Evolutionary conservation across 495 filamentous ascomycete species (phyloP), one percentile per base, ranked within the genome.

Genomic region (Daldinia vernicosa): DNA sequence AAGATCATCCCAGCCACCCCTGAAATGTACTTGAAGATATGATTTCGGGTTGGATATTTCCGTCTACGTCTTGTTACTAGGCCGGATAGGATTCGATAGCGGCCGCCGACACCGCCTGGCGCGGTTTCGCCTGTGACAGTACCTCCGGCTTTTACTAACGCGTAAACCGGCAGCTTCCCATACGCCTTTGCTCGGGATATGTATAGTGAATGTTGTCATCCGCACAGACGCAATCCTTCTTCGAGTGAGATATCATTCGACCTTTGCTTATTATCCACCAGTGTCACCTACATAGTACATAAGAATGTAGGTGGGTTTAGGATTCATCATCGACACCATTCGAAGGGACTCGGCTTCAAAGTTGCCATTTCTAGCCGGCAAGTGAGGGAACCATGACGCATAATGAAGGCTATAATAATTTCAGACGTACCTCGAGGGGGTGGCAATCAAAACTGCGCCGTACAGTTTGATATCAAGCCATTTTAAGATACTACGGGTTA

Each of bases 1-100:
- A 73, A 60, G 70, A 73, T 73, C 70, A 28, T 63, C 70, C 26
- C 19, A 56, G 33, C 30, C 62, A 58, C 66, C 66, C 43, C 43
- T 66, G 57, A 66, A 54, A 55, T 39, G 52, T 54, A 62, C 58
- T 63, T 63, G 32, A 26, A 62, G 57, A 50, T 22, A 43, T 35
- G 56, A 53, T 59, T 54, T 66, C 58, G 52, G 52, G 58, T 50
- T 47, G 8, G 17, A 22, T 22, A 47, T 47, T 19, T 47, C 43
- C 43, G 43, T 47, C 19, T 47, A 47, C 9, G 43, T 47, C 19
- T 22, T 47, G 43, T 47, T 47, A 22, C 17, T 53, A 53, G 53
- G 43, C 56, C 55, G 30, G 35, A 52, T 60, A 68, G 60, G 60
- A 65, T 60, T 60, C 50, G 27, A 54, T 59, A 14, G 51, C 51